Base-by-base conservation (phyloP, 768 basidiomycete species). In the Phylloporus sp. region DNA sequence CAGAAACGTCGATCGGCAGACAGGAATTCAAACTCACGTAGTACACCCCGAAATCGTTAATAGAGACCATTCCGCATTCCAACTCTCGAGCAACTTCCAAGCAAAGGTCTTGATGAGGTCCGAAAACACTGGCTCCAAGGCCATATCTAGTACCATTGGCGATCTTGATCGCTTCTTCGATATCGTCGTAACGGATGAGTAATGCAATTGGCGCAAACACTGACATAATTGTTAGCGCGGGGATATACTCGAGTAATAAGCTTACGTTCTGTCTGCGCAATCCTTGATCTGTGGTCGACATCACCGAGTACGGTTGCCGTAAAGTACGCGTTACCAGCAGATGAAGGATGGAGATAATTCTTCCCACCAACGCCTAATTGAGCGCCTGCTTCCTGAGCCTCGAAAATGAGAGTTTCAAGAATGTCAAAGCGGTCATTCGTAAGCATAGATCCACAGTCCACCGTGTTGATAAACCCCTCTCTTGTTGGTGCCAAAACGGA, bases 1-100 rank as follows among this genome's bases (percentile, higher is more conserved):
- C 46, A 60, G 52, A 61, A 26, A 50, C 44, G 43, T 31, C 17
- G 32, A 38, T 21, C 36, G 29, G n/a, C 47, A 40, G 44, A 38
- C 28, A 38, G 17, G 26, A 13, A 31, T 28, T 24, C 10, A 26
- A 51, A 72, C 82, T 72, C 60, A 89, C 82, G 61, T 92, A 91
- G 69, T 83, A 91, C 8, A 86, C 84, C 11, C 80, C 92, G 61
- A 91, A 96, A 69, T 98, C 96, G 57, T 98, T 98, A 52, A 96
- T 76, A 17, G 93, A 84, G 4, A 98, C 95, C 96, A 99, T 98
- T 37, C 95, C 95, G 57, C 91, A 94, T 42, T 95, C 82, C 41
- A 99, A 71, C 38, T 73, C 70, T 55, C 82, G 81, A 23, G 93
- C 93, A 18, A 98, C 85, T 38, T 84, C 72, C 43, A 90, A 55